phyloP scores from a whole-genome alignment of 352 stramenopile species.

The Pilasporangium apinafurcum region DNA sequence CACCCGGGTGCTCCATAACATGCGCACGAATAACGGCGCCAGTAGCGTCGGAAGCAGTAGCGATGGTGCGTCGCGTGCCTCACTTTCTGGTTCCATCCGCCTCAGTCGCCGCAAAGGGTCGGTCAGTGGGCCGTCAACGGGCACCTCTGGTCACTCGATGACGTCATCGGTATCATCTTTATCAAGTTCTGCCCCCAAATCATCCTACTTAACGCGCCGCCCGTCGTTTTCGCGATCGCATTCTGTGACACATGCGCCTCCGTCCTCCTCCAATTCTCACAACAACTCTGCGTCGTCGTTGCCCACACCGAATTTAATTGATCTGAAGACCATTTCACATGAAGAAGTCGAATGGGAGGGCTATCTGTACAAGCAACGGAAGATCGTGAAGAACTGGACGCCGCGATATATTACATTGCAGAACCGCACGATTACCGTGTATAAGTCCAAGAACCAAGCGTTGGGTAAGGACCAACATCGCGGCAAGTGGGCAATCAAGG shows the following conservation, averaged over 20 bases:
- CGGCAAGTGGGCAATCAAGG: conserved; percentile 76
- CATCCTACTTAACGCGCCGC: conserved; percentile 13
- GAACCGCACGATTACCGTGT: conserved; percentile 74
- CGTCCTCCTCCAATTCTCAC: background rate
- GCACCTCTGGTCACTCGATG: conserved; percentile 11
- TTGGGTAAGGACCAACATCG: conserved; percentile 74
- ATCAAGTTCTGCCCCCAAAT: conserved; percentile 14
- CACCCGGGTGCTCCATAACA: conserved; percentile 42
- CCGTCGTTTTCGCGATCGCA: conserved; percentile 26
- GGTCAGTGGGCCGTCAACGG: conserved; percentile 15
- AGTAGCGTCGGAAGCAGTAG: too few relatives aligned
- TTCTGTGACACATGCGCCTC: conserved; percentile 5
- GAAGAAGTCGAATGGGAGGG: conserved; percentile 86
- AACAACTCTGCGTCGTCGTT: conserved; percentile 13
- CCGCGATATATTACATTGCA: conserved; percentile 83
- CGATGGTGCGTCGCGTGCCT: conserved; percentile 4
- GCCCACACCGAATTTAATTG: conserved; percentile 73
- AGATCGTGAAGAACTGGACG: conserved; percentile 88
- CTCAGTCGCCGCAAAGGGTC: conserved; percentile 42
- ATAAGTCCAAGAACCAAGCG: conserved; percentile 85
- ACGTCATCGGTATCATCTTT: conserved; percentile 7
- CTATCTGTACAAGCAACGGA: conserved; percentile 87
- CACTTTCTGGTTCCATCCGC: conserved; percentile 2
- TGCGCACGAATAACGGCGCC: conserved; percentile 27
- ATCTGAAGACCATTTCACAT: conserved; percentile 82